Conservation (phyloP, 1,284 basidiomycete species). For the Waitea zeae region DNA sequence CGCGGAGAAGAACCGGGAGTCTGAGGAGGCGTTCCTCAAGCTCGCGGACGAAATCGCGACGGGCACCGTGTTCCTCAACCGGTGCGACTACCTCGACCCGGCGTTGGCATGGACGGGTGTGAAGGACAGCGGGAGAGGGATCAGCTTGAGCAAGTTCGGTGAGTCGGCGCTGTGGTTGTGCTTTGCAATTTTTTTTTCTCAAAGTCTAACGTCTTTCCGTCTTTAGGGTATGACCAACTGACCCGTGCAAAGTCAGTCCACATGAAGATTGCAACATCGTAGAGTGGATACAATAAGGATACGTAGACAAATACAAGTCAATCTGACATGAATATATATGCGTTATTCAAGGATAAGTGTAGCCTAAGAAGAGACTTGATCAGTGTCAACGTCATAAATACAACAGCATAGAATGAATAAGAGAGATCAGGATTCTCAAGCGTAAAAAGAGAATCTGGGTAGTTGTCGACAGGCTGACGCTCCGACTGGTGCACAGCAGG, state of each 20-base stretch:
- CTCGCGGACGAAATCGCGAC: conserved; percentile 66
- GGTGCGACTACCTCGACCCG: conserved; percentile 81
- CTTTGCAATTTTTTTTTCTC: neutral
- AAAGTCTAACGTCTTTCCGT: too few relatives aligned
- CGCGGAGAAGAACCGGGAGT: conserved; percentile 34
- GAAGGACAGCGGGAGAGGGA: conserved; percentile 82
- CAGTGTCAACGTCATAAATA: too few relatives aligned
- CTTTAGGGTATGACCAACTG: conserved; percentile 17
- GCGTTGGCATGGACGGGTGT: conserved; percentile 89
- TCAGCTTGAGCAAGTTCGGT: conserved; percentile 84
- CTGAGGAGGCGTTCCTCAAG: conserved; percentile 48
- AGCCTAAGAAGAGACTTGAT: too few relatives aligned
- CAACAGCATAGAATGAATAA: too few relatives aligned
- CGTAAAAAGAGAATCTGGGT: too few relatives aligned
- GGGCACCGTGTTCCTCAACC: conserved; percentile 87
- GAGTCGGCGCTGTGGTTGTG: conserved; percentile 12
- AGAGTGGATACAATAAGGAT: neutral
- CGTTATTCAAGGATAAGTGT: too few relatives aligned
- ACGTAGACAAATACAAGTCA: too few relatives aligned
- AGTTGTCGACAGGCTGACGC: too few relatives aligned
- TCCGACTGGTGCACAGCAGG: too few relatives aligned
- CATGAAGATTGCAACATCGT: conserved; percentile 10
- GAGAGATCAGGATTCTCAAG: too few relatives aligned
- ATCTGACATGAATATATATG: too few relatives aligned
- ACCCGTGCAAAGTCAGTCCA: conserved; percentile 18